Conservation (phyloP, 768 basidiomycete species). For the Mycena rosella region DNA sequence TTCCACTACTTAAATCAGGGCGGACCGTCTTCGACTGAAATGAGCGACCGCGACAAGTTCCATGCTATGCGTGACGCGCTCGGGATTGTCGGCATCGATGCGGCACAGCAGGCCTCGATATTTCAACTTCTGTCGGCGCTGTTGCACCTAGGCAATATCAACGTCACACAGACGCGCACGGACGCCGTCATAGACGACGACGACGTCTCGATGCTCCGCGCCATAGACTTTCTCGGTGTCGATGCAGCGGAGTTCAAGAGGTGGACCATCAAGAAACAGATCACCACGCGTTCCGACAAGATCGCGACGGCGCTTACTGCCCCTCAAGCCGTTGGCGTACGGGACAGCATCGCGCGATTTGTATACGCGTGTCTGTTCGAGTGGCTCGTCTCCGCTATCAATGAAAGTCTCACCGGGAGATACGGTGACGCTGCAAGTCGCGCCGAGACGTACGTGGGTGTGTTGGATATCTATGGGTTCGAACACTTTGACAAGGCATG, state of each 20-base stretch:
- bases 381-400: constrained; percentile 97
- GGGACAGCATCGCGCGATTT: constrained; percentile 97
- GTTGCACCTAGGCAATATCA: constrained; percentile 96
- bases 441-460: constrained; percentile 99
- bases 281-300: constrained; percentile 94
- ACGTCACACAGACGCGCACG: constrained; percentile 81
- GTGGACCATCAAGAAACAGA: constrained; percentile 99
- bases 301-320: constrained; percentile 90
- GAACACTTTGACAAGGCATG: constrained; percentile 95
- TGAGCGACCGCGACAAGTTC: constrained; percentile 97
- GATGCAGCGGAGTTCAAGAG: constrained; percentile 95
- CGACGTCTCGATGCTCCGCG: constrained; percentile 81
- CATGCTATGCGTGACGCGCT: constrained; percentile 92
- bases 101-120: constrained; percentile 97
- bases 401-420: constrained; percentile 95
- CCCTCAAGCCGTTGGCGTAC: constrained; percentile 93
- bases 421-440: constrained; percentile 89
- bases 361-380: constrained; percentile 99
- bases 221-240: constrained; percentile 92
- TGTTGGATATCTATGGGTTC: constrained; percentile 97
- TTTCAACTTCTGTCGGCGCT: constrained; percentile 94
- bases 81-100: constrained; percentile 95
- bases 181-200: constrained; percentile 89
- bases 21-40: constrained; percentile 88
- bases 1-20: constrained; percentile 96